Evolutionary conservation across 2,329 filamentous ascomycete species (phyloP), one percentile per base, ranked within the genome.

Genomic region (Pseudogymnoascus sp.): DNA sequence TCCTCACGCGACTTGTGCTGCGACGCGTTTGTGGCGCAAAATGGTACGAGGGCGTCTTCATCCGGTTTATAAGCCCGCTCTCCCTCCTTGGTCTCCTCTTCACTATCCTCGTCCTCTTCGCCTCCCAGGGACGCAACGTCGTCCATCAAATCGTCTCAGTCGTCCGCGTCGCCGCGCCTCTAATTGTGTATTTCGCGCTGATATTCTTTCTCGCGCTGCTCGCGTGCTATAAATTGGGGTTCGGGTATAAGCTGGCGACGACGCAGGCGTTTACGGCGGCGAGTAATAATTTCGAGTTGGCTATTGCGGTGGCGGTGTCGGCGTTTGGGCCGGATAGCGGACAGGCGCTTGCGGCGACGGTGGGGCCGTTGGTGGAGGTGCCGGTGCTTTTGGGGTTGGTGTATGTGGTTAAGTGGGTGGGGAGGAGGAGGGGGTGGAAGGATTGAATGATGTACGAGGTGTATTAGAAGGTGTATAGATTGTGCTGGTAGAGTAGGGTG

Each of bases 221-320:
- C 42, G 76, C 29, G 29, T 29, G 29, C 29, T 29, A 81, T 59
- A 81, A 79, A n/a, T 75, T 88, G n/a, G 88, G 90, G 0, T 92
- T 92, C 64, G 85, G 84, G 0, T 96, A 95, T 72, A 81, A 81
- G 37, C 73, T 92, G 0, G 82, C 83, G 1, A 81, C 82, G 10
- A 93, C 91, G 1, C 91, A 96, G 75, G 92, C 89, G 72, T 95
- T 96, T 70, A 96, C 90, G 0, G 92, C 91, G 0, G 89, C 90
- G 0, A 96, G 91, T 73, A 96, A 96, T 72, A 96, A 96, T 73
- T 96, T 96, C 71, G 92, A 96, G 77, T 78, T 96, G 21, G 91
- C 92, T 0, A 96, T 96, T 75, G 91, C 91, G 0, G 91, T 96
- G 0, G 89, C 89, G 21, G 45, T 96, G 2, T 88, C 91, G 0